Base-by-base conservation (phyloP, 257 asterid genomes). In the Euphrasia confusa region DNA sequence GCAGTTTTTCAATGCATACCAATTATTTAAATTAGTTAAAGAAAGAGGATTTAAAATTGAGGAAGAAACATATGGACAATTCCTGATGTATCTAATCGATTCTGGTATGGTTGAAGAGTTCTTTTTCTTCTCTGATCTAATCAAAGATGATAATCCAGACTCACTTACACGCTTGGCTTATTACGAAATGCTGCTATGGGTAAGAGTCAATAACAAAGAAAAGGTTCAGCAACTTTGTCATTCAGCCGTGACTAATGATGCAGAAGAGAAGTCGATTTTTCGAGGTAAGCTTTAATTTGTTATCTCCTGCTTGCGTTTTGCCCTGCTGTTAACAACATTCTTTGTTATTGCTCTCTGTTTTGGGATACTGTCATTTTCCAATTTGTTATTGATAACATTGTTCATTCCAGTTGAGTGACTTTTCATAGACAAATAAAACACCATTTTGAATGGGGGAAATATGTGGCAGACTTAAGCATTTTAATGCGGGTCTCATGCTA, bases 141-240 rank as follows among this genome's bases (percentile, higher is more conserved):
- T 89, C 65, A 78, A 60, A 67, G 85, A 78, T 50, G 84, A 70
- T 28, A 75, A 74, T 68, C 76, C 84, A 44, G 82, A 63, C 63
- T 68, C 86, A 53, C 72, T 70, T 66, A 82, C 85, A 3, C 80
- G 82, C 42, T 69, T 93, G 44, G 80, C 88, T 79, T 93, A 85
- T 81, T 89, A 93, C 66, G 94, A 87, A 78, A 83, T 87, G 95
- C 78, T 82, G 83, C 82, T 89, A 28, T 84, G 88, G 83, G 21
- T 77, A 68, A 75, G 74, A 45, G 74, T 76, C 59, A 60, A 76
- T 15, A 66, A 84, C 65, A 83, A 84, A 60, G 80, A 52, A 42
- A 89, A 85, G 73, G 75, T 89, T 68, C 82, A 77, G 71, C 92
- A 89, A 78, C 90, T 87, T 68, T 72, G 75, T 63, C 67, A 18